These are phyloP conservation scores for Thraustochytrium sp. DNA, from an alignment of 352 stramenopile species.

Conservation along the genomic window DNA sequence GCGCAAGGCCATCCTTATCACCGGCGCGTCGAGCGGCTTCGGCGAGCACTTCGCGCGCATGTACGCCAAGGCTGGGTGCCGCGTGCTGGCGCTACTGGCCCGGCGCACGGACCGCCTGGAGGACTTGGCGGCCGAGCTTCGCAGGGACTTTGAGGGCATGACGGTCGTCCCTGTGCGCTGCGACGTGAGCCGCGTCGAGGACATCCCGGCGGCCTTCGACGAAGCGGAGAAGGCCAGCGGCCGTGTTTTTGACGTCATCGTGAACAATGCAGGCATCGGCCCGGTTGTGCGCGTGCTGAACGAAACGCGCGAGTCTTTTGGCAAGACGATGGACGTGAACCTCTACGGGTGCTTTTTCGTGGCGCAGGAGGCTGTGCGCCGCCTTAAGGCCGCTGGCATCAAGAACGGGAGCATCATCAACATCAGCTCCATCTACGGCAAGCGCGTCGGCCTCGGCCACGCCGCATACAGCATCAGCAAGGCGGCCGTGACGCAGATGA, in stretches of 20 bases:
- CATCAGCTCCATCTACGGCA: constrained; percentile 35
- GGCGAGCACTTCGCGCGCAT: constrained; percentile 45
- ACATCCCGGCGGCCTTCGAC: constrained; percentile 40
- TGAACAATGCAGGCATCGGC: constrained; percentile 42
- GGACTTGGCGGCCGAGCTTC: constrained; percentile 5
- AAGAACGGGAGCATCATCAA: constrained; percentile 42
- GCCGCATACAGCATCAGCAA: constrained; percentile 45
- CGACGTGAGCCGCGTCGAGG: constrained; percentile 11
- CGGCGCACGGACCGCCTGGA: constrained; percentile 24
- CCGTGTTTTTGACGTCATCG: constrained; percentile 22
- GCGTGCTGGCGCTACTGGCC: constrained; percentile 31
- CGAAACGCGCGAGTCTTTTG: constrained; percentile 10
- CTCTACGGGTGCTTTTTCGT: constrained; percentile 19
- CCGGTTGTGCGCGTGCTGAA: not conserved
- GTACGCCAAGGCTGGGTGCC: constrained; percentile 25
- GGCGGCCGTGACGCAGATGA: constrained; percentile 42
- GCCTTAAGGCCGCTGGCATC: not conserved
- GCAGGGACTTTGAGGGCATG: not conserved
- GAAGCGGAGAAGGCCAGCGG: constrained; percentile 7
- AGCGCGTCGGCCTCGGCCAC: constrained; percentile 35
- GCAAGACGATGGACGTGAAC: constrained; percentile 41
- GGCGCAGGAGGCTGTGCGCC: not conserved
- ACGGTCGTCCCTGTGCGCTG: not conserved
- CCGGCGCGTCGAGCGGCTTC: constrained; percentile 41
- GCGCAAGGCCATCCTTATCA: constrained; percentile 11